Percentiles rank a stretch among this genome's conserved stretches.
phyloP scores from a whole-genome alignment of 495 filamentous ascomycete genomes.

The Lophiotrema nucula region DNA sequence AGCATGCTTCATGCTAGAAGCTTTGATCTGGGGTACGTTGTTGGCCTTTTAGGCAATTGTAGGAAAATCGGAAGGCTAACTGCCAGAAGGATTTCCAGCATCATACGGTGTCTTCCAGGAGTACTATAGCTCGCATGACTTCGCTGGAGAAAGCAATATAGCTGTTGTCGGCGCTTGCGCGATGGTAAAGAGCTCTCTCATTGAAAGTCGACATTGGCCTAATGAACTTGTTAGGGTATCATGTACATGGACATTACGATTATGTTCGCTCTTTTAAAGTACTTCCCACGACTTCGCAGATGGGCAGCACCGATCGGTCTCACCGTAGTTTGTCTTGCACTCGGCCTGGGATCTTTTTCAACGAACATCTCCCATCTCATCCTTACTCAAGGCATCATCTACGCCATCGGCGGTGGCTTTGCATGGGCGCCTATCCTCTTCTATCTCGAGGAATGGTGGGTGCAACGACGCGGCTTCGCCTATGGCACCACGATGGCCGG shows the following conservation, averaged over 20 bases:
- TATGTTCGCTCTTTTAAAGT: slow-evolving; percentile 40
- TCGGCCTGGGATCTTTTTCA: slow-evolving; percentile 48
- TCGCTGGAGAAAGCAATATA: slow-evolving; percentile 43
- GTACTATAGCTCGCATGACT: slow-evolving; percentile 53
- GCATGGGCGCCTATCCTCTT: slow-evolving; percentile 51
- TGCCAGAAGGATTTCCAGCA: slow-evolving; percentile 57
- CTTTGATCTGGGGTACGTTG: slow-evolving; percentile 60
- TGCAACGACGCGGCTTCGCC: slow-evolving; percentile 51
- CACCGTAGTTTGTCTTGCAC: slow-evolving; percentile 26
- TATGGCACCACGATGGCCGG: slow-evolving; percentile 60
- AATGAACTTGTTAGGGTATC: slow-evolving; percentile 37
- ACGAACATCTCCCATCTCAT: slow-evolving; percentile 49
- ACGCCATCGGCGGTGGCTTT: slow-evolving; percentile 49
- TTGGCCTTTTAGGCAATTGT: not conserved
- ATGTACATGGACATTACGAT: slow-evolving; percentile 50
- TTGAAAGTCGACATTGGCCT: not conserved
- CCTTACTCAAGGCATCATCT: slow-evolving; percentile 54
- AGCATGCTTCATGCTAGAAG: slow-evolving; percentile 62
- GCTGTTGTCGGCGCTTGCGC: slow-evolving; percentile 53
- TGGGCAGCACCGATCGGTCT: slow-evolving; percentile 45
- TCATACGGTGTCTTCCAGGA: slow-evolving; percentile 62
- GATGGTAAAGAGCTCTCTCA: slow-evolving; percentile 36
- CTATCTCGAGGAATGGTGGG: slow-evolving; percentile 60
- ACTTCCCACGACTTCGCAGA: slow-evolving; percentile 36
- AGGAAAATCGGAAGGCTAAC: not conserved